Evolutionary conservation across 164 flowering plant genomes (phyloP).

Genomic region (Magnolia officinalis): DNA sequence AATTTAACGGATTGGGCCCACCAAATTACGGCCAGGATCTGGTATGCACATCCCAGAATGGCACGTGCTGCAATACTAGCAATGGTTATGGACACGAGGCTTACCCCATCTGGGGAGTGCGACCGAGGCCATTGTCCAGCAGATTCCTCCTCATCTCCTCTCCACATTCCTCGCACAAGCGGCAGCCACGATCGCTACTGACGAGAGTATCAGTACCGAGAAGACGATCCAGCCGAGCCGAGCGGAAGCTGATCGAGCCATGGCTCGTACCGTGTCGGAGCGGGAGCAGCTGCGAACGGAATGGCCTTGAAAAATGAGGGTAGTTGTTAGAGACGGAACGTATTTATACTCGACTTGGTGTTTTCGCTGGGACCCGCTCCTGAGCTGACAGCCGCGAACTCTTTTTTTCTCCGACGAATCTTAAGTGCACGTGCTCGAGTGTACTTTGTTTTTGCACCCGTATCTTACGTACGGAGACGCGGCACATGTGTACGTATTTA

Average conservation of each 20-base stretch:
- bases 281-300: background rate
- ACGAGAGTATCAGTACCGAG: background rate
- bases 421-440: background rate
- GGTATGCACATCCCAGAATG: too few relatives aligned
- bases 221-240: background rate
- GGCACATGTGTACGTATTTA: background rate
- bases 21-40: too few relatives aligned
- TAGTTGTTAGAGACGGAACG: background rate
- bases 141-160: slow-evolving; percentile 13
- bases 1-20: too few relatives aligned
- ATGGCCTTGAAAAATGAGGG: background rate
- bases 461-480: background rate
- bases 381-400: too few relatives aligned
- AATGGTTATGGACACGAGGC: background rate
- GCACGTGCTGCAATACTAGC: background rate
- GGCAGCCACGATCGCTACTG: background rate
- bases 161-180: background rate
- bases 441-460: background rate
- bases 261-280: background rate
- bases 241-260: background rate
- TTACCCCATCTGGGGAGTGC: slow-evolving; percentile 44
- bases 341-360: background rate
- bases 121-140: slow-evolving; percentile 33
- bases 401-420: too few relatives aligned
- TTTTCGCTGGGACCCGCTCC: too few relatives aligned